Percentiles rank a stretch among this genome's conserved stretches.
These are phyloP conservation scores for Coemansia sp. DNA, from an alignment of 192 early-diverging fungal species.

Conservation along the genomic window DNA sequence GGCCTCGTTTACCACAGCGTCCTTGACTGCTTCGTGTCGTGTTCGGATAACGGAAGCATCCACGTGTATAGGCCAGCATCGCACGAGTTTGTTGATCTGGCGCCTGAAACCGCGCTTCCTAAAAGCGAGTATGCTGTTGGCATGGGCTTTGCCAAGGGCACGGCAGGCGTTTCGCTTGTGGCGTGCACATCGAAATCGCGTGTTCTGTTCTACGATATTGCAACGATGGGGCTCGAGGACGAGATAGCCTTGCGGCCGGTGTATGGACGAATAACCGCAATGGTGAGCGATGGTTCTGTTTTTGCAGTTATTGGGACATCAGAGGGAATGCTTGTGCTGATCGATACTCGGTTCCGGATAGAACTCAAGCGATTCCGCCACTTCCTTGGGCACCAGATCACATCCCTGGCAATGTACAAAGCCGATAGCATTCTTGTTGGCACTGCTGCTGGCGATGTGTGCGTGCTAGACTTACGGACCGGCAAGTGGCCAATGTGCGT, in stretches of 20 bases:
- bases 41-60: constrained; percentile 80
- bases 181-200: constrained; percentile 47
- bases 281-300: constrained; percentile 18
- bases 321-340: constrained; percentile 22
- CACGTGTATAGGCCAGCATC: constrained; percentile 64
- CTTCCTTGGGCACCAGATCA: constrained; percentile 27
- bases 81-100: constrained; percentile 18
- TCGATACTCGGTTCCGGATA: constrained; percentile 46
- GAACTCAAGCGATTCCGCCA: constrained; percentile 36
- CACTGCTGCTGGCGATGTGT: constrained; percentile 35
- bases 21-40: constrained; percentile 74
- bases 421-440: constrained; percentile 29
- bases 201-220: constrained; percentile 30
- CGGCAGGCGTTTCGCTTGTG: constrained; percentile 21
- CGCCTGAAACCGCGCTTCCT: constrained; percentile 6
- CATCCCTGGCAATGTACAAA: constrained; percentile 16
- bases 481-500: constrained; percentile 47
- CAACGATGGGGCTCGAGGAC: constrained; percentile 18
- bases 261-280: constrained; percentile 24
- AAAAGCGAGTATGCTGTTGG: constrained; percentile 25
- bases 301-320: constrained; percentile 39
- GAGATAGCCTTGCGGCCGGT: constrained; percentile 13
- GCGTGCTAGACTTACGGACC: constrained; percentile 40
- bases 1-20: constrained; percentile 77
- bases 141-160: constrained; percentile 22